Percentiles rank a stretch among this genome's conserved stretches.
phyloP scores from a whole-genome alignment of 2,329 filamentous ascomycete genomes.

The Lasiodiplodia theobromae region DNA sequence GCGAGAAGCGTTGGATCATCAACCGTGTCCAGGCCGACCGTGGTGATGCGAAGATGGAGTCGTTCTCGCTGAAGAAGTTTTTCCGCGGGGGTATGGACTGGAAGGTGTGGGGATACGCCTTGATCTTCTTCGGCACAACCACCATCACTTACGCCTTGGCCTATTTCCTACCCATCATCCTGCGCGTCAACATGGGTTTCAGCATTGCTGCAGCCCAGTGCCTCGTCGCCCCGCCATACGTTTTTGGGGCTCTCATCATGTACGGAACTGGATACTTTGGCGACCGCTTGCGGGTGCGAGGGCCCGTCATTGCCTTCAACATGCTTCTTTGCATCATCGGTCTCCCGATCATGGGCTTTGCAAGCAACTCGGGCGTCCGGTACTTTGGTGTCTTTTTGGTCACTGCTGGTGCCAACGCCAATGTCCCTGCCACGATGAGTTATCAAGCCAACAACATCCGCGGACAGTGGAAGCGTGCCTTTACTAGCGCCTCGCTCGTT shows the following conservation, averaged over 20 bases:
- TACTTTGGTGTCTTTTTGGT: constrained; percentile 80
- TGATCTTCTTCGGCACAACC: constrained; percentile 68
- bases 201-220: constrained; percentile 69
- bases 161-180: constrained; percentile 80
- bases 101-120: constrained; percentile 63
- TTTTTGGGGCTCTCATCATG: constrained; percentile 47
- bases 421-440: constrained; percentile 75
- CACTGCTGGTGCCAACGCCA: constrained; percentile 79
- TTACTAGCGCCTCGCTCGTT: constrained; percentile 77
- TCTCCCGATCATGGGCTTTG: constrained; percentile 75
- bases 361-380: constrained; percentile 61
- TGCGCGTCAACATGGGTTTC: constrained; percentile 69
- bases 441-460: constrained; percentile 90
- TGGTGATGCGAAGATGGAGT: constrained; percentile 57
- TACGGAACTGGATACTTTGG: constrained; percentile 67
- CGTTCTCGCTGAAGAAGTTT: constrained; percentile 58
- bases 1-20: constrained; percentile 59
- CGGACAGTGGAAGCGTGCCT: constrained; percentile 87
- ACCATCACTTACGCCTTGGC: constrained; percentile 78
- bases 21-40: constrained; percentile 61
- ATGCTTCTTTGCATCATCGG: constrained; percentile 71
- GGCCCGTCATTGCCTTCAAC: constrained; percentile 71
- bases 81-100: constrained; percentile 55
- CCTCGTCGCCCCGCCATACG: constrained; percentile 64
- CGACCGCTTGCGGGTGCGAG: constrained; percentile 71